Evolutionary conservation across 148 eudicot species (phyloP), one percentile per base, ranked within the genome.

Genomic region (Linanthus parryae): DNA sequence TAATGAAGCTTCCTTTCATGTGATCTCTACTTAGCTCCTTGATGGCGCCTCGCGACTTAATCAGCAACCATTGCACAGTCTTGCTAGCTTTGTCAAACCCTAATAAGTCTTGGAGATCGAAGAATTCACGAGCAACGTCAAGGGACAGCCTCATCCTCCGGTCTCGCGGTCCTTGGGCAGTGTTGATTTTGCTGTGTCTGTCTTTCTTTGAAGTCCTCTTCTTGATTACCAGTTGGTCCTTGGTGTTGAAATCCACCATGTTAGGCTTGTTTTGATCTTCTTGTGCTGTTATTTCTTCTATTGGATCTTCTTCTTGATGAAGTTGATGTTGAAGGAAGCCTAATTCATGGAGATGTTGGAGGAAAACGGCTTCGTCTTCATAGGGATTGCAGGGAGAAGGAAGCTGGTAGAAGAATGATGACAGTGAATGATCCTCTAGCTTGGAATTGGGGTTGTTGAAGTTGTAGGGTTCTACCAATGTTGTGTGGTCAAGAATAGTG

Each of bases 111-210:
- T 84, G 94, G 18, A 84, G 61, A 59, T 52, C 44, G 33, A 85
- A 85, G 31, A 85, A 85, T 15, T 62, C 59, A 5, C 74, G 48
- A 18, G 88, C 88, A 33, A 85, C 82, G 9, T 73, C 76, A 41
- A 81, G 78, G 12, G 94, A 85, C 30, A 85, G 56, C 31, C 94
- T 69, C 88, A 85, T 79, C 50, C 94, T 63, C 22, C 94, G 52
- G 69, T 85, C 88, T 51, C 88, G 71, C 4, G 71, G 67, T 5
- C 94, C 94, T 33, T 72, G 76, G 18, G 83, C 83, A 0, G 94
- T 81, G 25, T 57, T 68, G 29, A 85, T 85, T 67, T 81, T 85
- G 81, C 85, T 85, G 66, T 85, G 94, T 47, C 94, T 59, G 42
- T 85, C 85, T 19, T 73, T 82, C 42, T 78, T 75, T 0, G 70